Conservation (phyloP, 345 rosid species). For the Citrus trifoliata region DNA sequence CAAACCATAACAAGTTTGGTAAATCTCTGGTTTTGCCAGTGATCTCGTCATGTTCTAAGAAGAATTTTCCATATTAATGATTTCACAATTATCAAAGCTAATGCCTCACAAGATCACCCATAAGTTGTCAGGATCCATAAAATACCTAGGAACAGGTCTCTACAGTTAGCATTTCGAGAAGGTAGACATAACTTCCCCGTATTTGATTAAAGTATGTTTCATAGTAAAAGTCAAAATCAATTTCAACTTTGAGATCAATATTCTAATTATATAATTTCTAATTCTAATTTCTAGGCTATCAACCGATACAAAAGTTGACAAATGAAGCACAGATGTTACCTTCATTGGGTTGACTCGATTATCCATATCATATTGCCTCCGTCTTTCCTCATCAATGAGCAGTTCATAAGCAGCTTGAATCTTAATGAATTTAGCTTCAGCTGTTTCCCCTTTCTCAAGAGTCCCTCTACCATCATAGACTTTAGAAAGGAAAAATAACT, state of each 20-base stretch:
- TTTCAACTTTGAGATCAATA: background rate
- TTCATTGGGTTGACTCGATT: slow-evolving; percentile 88
- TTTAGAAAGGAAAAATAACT: slow-evolving; percentile 27
- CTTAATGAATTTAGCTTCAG: slow-evolving; percentile 94
- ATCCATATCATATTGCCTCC: slow-evolving; percentile 75
- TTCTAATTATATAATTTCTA: no score
- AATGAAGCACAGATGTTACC: slow-evolving; percentile 32
- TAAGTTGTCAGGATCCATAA: background rate
- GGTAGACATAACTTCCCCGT: background rate
- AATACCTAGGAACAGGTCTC: background rate
- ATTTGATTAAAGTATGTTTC: background rate
- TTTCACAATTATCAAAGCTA: slow-evolving; percentile 4
- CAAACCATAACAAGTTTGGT: background rate
- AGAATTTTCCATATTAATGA: background rate
- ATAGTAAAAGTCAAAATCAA: background rate
- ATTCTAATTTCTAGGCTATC: background rate
- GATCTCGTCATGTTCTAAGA: background rate
- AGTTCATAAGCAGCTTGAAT: slow-evolving; percentile 98
- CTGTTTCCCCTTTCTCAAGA: slow-evolving; percentile 92
- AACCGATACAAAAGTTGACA: background rate
- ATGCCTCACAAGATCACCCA: background rate
- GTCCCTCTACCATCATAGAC: slow-evolving; percentile 91
- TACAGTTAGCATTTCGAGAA: background rate
- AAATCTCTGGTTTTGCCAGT: background rate
- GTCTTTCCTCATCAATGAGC: slow-evolving; percentile 73